These are phyloP conservation scores for Cymbopogon citratus DNA, from an alignment of 176 grass and related monocot genomes.

Conservation along the genomic window DNA sequence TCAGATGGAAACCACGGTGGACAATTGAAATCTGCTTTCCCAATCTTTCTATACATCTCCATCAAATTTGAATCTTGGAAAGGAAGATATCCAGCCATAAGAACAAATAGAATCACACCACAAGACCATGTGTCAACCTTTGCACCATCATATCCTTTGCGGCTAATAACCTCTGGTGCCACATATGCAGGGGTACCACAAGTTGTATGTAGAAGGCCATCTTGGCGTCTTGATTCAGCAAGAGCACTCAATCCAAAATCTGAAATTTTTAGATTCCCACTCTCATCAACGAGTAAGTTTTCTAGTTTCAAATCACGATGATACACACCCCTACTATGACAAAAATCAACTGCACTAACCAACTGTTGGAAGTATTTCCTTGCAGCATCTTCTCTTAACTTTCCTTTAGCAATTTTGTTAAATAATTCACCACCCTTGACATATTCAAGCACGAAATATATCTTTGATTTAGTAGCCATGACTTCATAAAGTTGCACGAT, in stretches of 20 bases:
- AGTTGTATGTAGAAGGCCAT: slow-evolving; percentile 50
- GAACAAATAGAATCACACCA: slow-evolving; percentile 49
- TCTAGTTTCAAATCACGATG: slow-evolving; percentile 59
- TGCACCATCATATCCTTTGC: slow-evolving; percentile 52
- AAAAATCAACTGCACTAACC: slow-evolving; percentile 51
- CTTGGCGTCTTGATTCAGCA: slow-evolving; percentile 37
- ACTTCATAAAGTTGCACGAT: slow-evolving; percentile 40
- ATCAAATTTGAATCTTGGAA: slow-evolving; percentile 48
- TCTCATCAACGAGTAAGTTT: slow-evolving; percentile 46
- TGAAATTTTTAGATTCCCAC: slow-evolving; percentile 49
- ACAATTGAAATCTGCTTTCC: slow-evolving; percentile 40
- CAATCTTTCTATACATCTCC: slow-evolving; percentile 45
- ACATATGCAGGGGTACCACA: slow-evolving; percentile 56
- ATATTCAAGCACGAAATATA: slow-evolving; percentile 44
- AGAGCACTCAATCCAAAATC: slow-evolving; percentile 61
- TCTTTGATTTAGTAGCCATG: slow-evolving; percentile 43
- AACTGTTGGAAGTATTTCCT: slow-evolving; percentile 49
- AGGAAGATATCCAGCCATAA: slow-evolving; percentile 44
- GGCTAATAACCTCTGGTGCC: slow-evolving; percentile 45
- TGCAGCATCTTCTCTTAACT: slow-evolving; percentile 32
- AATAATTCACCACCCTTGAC: slow-evolving; percentile 42
- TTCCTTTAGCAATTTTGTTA: slow-evolving; percentile 36
- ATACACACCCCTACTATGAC: slow-evolving; percentile 53
- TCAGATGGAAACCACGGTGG: slow-evolving; percentile 39
- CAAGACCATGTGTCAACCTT: slow-evolving; percentile 57